Conservation (phyloP, 2,329 filamentous ascomycete genomes). For the Alternaria brassicicola region DNA sequence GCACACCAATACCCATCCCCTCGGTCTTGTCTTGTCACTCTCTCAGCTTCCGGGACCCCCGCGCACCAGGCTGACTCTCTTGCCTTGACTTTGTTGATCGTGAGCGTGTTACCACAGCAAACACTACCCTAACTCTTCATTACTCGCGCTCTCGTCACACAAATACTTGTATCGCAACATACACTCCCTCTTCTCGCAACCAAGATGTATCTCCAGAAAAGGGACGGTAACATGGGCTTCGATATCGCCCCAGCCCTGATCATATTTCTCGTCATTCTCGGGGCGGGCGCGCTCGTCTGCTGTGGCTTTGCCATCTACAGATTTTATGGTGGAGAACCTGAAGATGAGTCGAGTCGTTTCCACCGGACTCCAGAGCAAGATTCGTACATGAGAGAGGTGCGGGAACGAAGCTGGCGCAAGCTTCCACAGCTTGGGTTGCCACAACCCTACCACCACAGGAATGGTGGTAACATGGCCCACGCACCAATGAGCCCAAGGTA, state of each 20-base stretch:
- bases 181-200: not conserved
- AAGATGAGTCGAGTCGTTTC: slow-evolving; percentile 8
- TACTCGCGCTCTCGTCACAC: not conserved
- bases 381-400: slow-evolving; percentile 44
- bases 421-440: slow-evolving; percentile 12
- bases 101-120: not conserved
- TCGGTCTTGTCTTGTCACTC: slow-evolving; percentile 7
- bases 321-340: slow-evolving; percentile 19
- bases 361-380: slow-evolving; percentile 33
- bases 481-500: slow-evolving; percentile 24
- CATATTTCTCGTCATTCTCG: slow-evolving; percentile 40
- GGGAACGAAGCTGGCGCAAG: slow-evolving; percentile 32
- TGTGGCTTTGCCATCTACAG: slow-evolving; percentile 31
- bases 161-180: not conserved
- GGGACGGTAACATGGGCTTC: slow-evolving; percentile 36
- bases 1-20: slow-evolving; percentile 8
- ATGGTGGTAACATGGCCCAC: slow-evolving; percentile 10
- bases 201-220: slow-evolving; percentile 24
- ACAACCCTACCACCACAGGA: slow-evolving; percentile 1
- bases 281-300: slow-evolving; percentile 27
- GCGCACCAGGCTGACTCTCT: not conserved
- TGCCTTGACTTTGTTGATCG: not conserved
- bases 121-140: not conserved
- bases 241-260: slow-evolving; percentile 33
- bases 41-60: slow-evolving; percentile 12